These are phyloP conservation scores for Chrysoporthe deuterocubensis DNA, from an alignment of 2,329 filamentous ascomycete species.

Conservation along the genomic window DNA sequence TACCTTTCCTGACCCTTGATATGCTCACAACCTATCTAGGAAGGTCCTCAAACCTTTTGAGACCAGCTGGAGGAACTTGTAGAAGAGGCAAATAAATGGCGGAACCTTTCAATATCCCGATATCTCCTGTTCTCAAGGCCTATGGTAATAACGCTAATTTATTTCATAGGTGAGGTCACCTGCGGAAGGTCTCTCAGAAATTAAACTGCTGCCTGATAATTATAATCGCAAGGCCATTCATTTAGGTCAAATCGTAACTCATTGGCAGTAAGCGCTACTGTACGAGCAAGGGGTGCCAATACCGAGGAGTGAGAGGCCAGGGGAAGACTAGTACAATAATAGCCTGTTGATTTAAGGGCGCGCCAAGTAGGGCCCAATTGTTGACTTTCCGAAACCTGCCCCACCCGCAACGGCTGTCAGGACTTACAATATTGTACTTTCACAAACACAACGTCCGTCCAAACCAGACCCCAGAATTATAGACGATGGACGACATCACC, in stretches of 20 bases:
- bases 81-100: no score
- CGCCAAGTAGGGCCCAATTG: not conserved
- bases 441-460: not conserved
- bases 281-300: not conserved
- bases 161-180: not conserved
- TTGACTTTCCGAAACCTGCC: not conserved
- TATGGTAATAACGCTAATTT: no score
- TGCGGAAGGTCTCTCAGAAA: not conserved
- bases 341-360: not conserved
- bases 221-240: not conserved
- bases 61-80: no score
- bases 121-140: no score
- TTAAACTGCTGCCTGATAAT: not conserved
- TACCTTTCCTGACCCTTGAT: no score
- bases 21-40: no score
- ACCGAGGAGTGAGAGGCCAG: not conserved
- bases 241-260: no score
- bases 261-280: constrained; percentile 2
- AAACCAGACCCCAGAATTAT: not conserved
- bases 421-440: not conserved
- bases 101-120: no score
- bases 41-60: no score
- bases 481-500: constrained; percentile 8
- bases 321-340: not conserved
- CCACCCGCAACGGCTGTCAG: not conserved